Evolutionary conservation across 257 asterid genomes (phyloP).

Genomic region (Fraxinus excelsior): DNA sequence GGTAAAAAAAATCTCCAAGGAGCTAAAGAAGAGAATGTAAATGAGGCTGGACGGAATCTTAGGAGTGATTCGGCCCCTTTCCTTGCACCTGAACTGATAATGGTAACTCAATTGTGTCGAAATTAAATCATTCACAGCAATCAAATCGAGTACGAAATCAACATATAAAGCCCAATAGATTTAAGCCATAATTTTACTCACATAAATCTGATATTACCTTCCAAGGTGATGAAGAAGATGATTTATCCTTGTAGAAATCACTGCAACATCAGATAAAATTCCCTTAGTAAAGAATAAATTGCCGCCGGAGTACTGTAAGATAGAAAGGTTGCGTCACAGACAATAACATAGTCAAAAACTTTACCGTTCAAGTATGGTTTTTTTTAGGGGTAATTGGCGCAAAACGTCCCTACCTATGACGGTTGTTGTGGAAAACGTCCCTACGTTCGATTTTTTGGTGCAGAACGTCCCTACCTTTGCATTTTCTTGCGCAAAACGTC

Average conservation of each 20-base stretch:
- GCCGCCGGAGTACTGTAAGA: background rate
- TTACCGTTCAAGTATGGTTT: slow-evolving; percentile 51
- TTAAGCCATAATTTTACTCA: background rate
- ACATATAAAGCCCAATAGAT: background rate
- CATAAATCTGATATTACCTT: background rate
- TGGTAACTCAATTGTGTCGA: background rate
- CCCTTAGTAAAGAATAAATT: no score
- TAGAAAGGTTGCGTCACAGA: slow-evolving; percentile 5
- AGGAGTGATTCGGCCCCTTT: background rate
- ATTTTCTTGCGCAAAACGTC: no score
- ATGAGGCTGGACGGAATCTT: no score
- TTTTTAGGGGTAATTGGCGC: no score
- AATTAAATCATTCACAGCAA: background rate
- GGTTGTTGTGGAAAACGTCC: no score
- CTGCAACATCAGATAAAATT: background rate
- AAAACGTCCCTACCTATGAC: no score
- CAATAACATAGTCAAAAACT: slow-evolving; percentile 27
- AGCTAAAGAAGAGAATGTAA: no score
- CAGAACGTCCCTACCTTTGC: no score
- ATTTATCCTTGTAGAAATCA: background rate
- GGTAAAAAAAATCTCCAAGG: no score
- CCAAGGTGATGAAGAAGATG: background rate
- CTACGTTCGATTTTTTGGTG: no score
- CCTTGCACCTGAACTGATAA: background rate
- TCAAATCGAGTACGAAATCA: background rate